Evolutionary conservation across 1,139 yeast genomes (phyloP).

Genomic region (Suhomyces choctaworum): DNA sequence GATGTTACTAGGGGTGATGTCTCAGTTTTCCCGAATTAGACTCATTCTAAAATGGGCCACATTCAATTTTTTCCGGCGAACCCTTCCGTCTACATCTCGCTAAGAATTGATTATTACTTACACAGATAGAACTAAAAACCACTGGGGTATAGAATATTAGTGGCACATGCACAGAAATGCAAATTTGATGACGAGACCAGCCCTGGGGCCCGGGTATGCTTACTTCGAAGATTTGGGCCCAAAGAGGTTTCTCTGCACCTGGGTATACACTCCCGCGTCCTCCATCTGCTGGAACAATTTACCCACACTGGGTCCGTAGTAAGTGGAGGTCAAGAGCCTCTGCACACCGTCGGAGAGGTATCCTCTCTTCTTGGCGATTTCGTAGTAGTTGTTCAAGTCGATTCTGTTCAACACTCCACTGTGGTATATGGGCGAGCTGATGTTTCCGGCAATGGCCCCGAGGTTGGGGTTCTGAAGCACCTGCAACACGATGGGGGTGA

Average conservation of each 20-base stretch:
- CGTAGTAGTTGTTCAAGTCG: constrained; percentile 26
- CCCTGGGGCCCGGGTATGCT: no score
- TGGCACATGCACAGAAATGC: constrained; percentile 2
- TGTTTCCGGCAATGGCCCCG: constrained; percentile 24
- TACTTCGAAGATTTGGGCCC: constrained; percentile 20
- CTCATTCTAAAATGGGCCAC: no score
- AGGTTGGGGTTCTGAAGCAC: constrained; percentile 29
- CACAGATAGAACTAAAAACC: constrained; percentile 9
- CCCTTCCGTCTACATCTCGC: no score
- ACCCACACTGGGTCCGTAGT: constrained; percentile 37
- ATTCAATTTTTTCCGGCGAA: no score
- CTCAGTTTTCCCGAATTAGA: no score
- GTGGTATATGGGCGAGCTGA: constrained; percentile 31
- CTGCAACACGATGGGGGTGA: constrained; percentile 31
- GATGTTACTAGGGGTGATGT: no score
- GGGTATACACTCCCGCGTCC: constrained; percentile 32
- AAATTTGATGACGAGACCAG: no score
- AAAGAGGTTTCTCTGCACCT: constrained; percentile 35
- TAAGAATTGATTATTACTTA: no score
- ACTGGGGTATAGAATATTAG: constrained; percentile 3
- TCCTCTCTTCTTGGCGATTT: constrained; percentile 26
- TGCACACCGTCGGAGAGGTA: constrained; percentile 28
- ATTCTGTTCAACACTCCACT: constrained; percentile 36
- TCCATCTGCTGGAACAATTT: constrained; percentile 36
- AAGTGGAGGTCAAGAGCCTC: constrained; percentile 28